Conservation (phyloP, 2,329 filamentous ascomycete genomes). For the Thelonectria discophora region DNA sequence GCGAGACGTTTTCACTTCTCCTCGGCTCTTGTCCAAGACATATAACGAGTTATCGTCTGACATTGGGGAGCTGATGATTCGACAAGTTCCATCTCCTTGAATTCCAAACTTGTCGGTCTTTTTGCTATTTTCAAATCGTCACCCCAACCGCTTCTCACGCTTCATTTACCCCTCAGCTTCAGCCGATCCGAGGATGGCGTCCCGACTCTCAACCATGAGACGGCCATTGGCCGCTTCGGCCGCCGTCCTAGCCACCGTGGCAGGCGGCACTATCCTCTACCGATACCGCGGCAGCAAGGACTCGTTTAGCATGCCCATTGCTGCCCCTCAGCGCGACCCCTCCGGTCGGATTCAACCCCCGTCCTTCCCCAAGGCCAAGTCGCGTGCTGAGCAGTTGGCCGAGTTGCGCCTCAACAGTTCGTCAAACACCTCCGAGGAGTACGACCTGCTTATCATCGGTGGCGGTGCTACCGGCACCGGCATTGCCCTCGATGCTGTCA, state of each 20-base stretch:
- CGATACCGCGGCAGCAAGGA: slow-evolving; percentile 43
- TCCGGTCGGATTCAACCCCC: slow-evolving; percentile 51
- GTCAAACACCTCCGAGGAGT: slow-evolving; percentile 61
- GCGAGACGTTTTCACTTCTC: background rate
- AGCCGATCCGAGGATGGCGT: slow-evolving; percentile 43
- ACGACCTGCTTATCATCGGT: slow-evolving; percentile 82
- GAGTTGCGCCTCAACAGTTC: slow-evolving; percentile 48
- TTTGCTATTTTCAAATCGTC: background rate
- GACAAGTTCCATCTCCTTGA: background rate
- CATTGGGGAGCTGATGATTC: background rate
- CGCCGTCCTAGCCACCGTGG: slow-evolving; percentile 41
- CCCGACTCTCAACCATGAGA: slow-evolving; percentile 47
- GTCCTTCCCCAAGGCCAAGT: slow-evolving; percentile 47
- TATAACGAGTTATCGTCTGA: slow-evolving; percentile 1
- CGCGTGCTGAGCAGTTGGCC: slow-evolving; percentile 51
- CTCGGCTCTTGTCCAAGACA: background rate
- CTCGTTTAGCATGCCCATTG: slow-evolving; percentile 46
- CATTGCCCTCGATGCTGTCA: slow-evolving; percentile 83
- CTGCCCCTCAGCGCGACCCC: slow-evolving; percentile 48
- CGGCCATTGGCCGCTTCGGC: slow-evolving; percentile 48
- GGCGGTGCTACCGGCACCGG: slow-evolving; percentile 82
- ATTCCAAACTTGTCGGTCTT: background rate
- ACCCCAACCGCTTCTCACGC: background rate
- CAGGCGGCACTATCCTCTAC: slow-evolving; percentile 46
- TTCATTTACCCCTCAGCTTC: background rate